These are phyloP conservation scores for Didymella keratinophila DNA, from an alignment of 2,329 filamentous ascomycete species.

Conservation along the genomic window DNA sequence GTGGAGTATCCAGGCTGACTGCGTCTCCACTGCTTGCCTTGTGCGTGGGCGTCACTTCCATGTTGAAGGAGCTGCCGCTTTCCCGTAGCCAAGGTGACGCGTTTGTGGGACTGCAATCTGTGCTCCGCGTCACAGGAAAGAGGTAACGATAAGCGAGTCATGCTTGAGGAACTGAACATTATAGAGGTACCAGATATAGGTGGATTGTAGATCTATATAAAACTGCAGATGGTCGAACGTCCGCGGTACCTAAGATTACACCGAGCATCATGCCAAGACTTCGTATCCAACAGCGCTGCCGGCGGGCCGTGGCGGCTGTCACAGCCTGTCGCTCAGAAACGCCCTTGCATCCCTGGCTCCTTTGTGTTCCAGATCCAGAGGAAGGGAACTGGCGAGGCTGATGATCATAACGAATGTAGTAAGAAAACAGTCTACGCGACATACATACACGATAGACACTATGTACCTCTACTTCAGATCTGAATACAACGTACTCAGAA, in stretches of 20 bases:
- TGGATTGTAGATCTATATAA: not conserved
- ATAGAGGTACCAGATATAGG: not conserved
- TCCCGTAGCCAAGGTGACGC: slow-evolving; percentile 17
- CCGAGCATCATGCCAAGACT: slow-evolving; percentile 2
- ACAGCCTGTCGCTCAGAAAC: slow-evolving; percentile 1
- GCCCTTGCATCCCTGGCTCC: slow-evolving; percentile 14
- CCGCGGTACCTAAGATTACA: slow-evolving; percentile 10
- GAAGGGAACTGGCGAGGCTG: not conserved
- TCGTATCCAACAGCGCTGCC: slow-evolving; percentile 1
- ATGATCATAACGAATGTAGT: not conserved
- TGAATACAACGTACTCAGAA: not conserved
- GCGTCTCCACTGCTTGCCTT: slow-evolving; percentile 21
- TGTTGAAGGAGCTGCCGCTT: slow-evolving; percentile 16
- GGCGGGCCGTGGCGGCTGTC: not conserved
- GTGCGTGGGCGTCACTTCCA: slow-evolving; percentile 9
- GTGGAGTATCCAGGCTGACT: slow-evolving; percentile 8
- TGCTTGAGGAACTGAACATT: not conserved
- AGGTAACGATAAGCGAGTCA: slow-evolving; percentile 4
- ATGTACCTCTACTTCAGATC: not conserved
- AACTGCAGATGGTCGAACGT: not conserved
- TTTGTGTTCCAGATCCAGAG: not conserved
- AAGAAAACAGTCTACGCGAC: not conserved
- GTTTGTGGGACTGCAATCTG: slow-evolving; percentile 19
- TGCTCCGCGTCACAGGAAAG: slow-evolving; percentile 5
- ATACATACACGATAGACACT: not conserved